phyloP scores from a whole-genome alignment of 495 filamentous ascomycete species.

The Trichoderma orchidacearum region DNA sequence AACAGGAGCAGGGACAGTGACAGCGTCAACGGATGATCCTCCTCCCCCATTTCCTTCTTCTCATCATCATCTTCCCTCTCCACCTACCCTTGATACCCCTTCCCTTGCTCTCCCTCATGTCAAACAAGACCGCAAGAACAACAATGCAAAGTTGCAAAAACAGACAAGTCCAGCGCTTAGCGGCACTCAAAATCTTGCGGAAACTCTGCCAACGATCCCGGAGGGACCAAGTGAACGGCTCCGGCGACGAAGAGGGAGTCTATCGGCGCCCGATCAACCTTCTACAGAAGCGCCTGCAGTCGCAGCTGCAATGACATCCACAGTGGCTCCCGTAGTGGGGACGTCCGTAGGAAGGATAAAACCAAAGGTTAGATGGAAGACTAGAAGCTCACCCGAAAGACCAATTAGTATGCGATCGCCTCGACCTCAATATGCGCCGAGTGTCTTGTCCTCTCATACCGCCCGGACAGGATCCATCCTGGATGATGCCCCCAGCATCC shows the following conservation, averaged over 20 bases:
- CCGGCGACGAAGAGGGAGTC: background rate
- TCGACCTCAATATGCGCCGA: background rate
- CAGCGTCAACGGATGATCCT: background rate
- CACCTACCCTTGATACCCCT: background rate
- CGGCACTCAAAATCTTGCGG: background rate
- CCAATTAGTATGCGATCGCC: background rate
- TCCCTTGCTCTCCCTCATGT: background rate
- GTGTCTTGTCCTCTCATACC: constrained; percentile 1
- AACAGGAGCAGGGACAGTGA: too few relatives aligned
- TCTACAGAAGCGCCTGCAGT: background rate
- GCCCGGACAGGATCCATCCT: constrained; percentile 6
- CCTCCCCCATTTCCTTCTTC: background rate
- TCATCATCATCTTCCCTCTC: background rate
- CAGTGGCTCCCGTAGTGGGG: background rate
- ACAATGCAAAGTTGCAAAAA: constrained; percentile 2
- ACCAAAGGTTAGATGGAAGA: background rate
- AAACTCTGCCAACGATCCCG: background rate
- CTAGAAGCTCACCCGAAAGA: background rate
- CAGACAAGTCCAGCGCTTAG: background rate
- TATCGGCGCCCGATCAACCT: background rate
- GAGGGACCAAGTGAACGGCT: background rate
- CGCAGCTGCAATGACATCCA: background rate
- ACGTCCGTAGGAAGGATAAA: background rate
- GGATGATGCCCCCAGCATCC: constrained; percentile 28
- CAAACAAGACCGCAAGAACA: background rate